These are phyloP conservation scores for Ambrosia hybrid DNA, from an alignment of 140 eudicot genomes.

Conservation along the genomic window DNA sequence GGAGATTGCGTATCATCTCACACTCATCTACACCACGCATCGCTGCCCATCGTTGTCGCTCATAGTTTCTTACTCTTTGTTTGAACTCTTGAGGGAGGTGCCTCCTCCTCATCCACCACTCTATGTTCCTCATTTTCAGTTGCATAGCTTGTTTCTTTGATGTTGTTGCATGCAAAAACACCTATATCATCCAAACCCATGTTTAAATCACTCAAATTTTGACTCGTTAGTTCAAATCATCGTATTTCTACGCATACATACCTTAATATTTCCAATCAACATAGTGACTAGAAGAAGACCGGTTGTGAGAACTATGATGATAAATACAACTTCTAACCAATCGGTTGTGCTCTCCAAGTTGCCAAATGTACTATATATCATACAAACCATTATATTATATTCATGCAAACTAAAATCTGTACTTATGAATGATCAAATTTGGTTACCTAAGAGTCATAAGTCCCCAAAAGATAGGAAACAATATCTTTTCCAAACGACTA, in stretches of 20 bases:
- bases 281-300: conserved; percentile 95
- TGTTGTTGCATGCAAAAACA: conserved; percentile 92
- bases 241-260: conserved; percentile 9
- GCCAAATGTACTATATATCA: conserved; percentile 81
- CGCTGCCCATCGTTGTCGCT: conserved; percentile 98
- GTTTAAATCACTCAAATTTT: background rate
- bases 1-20: conserved; percentile 93
- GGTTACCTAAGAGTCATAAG: conserved; percentile 94
- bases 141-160: conserved; percentile 98
- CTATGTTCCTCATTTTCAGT: conserved; percentile 85
- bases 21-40: conserved; percentile 99
- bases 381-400: background rate
- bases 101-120: conserved; percentile 99
- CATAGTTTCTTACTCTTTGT: conserved; percentile 90
- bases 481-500: conserved; percentile 85
- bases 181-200: conserved; percentile 37
- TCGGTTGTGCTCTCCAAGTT: conserved; percentile 97
- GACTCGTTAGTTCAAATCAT: background rate
- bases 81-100: conserved; percentile 62
- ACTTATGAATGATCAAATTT: background rate
- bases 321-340: conserved; percentile 79
- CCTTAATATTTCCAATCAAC: conserved; percentile 99
- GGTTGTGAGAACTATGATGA: conserved; percentile 80
- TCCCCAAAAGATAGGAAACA: conserved; percentile 96
- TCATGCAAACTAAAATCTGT: background rate